Conservation (phyloP, 345 rosid genomes). For the Ceriops zippeliana region DNA sequence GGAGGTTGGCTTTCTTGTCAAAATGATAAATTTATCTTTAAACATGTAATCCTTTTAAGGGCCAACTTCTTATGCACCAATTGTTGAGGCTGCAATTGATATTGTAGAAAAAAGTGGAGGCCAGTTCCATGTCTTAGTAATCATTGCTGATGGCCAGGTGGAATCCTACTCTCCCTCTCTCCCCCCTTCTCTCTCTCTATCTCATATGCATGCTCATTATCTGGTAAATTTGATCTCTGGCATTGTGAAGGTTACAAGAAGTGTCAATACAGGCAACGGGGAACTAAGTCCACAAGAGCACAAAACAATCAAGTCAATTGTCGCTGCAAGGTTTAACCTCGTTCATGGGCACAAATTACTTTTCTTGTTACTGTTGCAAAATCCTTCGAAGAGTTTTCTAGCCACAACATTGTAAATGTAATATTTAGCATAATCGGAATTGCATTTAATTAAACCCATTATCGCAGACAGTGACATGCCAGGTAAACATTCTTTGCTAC, state of each 20-base stretch:
- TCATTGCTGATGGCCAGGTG: slow-evolving; percentile 87
- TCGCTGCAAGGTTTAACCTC: slow-evolving; percentile 51
- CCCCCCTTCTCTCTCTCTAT: background rate
- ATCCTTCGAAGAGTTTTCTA: too few species aligned
- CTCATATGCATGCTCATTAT: background rate
- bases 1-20: background rate
- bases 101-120: slow-evolving; percentile 66
- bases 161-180: slow-evolving; percentile 5
- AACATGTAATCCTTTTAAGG: slow-evolving; percentile 36
- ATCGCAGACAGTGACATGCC: too few species aligned
- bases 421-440: too few species aligned
- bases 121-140: slow-evolving; percentile 72
- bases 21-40: background rate
- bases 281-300: slow-evolving; percentile 60
- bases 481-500: too few species aligned
- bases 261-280: slow-evolving; percentile 34
- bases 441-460: too few species aligned
- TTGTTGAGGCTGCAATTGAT: slow-evolving; percentile 59
- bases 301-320: slow-evolving; percentile 53
- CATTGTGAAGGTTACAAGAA: slow-evolving; percentile 56
- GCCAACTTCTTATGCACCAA: slow-evolving; percentile 76
- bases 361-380: background rate
- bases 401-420: too few species aligned
- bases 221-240: background rate
- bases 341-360: background rate